Base-by-base conservation (phyloP, 73 alveolate species). In the Diophrys appendiculata region DNA sequence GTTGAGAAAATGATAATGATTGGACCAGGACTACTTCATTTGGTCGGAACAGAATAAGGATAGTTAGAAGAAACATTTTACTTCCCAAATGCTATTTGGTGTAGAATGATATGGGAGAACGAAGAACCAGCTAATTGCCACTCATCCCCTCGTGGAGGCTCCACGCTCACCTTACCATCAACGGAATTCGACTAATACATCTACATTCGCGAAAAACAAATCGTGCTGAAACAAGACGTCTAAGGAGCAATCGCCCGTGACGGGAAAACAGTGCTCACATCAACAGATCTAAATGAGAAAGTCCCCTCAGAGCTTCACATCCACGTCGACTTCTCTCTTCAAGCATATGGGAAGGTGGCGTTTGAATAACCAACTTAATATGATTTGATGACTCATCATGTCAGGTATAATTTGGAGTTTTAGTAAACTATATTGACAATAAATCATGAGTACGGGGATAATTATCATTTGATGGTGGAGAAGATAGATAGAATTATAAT, bases 1-100 rank as follows among this genome's bases (percentile, higher is more conserved):
- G 53, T 56, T 26, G 77, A 87, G 54, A 55, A 33, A 33, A 84
- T 84, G 73, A 71, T 89, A 35, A 89, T 89, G 83, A 55, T 89
- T 8, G 96, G 96, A 26, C 67, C 60, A n/a, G 90, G 90, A 26
- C 55, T 89, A 5, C 60, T 43, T 43, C 60, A 43, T 18, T 18
- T 43, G n/a, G 60, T 43, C 18, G 60, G 60, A 5, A 43, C 60
- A 43, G 60, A 43, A 11, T 5, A 43, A 43, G 60, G n/a, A 11
- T 43, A 43, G 18, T 11, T 43, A 18, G 18, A 5, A 43, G 60
- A 18, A 43, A 43, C n/a, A 11, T 43, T 43, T 18, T 43, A 43
- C 18, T 43, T 43, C 60, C 60, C 60, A 5, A 43, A 43, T 5
- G 60, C n/a, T 11, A 43, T 43, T 18, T 43, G 60, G 60, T 43